Base-by-base conservation (phyloP, 192 early-diverging fungal species). In the Mortierella hygrophila region DNA sequence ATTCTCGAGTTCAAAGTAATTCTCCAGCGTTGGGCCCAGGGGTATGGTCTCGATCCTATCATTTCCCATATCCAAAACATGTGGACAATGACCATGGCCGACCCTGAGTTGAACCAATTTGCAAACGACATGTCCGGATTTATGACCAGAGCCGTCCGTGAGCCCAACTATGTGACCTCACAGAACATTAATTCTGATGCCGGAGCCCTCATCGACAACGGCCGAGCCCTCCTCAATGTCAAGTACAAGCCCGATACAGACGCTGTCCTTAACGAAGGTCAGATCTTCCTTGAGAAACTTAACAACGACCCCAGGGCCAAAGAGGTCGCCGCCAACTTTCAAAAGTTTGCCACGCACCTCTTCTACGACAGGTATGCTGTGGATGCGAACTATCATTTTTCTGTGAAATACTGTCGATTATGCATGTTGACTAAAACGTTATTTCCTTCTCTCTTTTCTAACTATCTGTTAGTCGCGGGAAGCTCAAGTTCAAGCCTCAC, bases 11-110 rank as follows among this genome's bases (percentile, higher is more conserved):
- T 87, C 52, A 86, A 90, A 65, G 60, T 85, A 16, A 88, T 90
- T 38, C 74, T 88, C 26, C 83, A 90, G 72, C 80, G 74, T 18
- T 90, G 89, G 89, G 89, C 87, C 2, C 89, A 90, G 69, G 89
- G 83, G 6, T 75, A 88, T 29, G 35, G 71, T 10, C 69, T 90
- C 29, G 87, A 90, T 52, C 81, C 79, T 3, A 75, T 90, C n/a
- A 82, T 90, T 47, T 38, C 37, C 6, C 52, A 69, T 8, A 57
- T 90, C 26, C 70, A 88, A 40, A 69, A 82, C n/a, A 73, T 90
- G 23, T 78, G 76, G 65, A 15, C 37, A 13, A 80, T 76, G 20
- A 79, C 82, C 15, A 69, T 26, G 41, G 32, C 49, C 1, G 89
- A 90, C 40, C 77, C 83, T 1, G 72, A 88, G 21, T 49, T 90